Evolutionary conservation across 1,284 basidiomycete genomes (phyloP), one percentile per base, ranked within the genome.

Genomic region (Pterulicium gracile): DNA sequence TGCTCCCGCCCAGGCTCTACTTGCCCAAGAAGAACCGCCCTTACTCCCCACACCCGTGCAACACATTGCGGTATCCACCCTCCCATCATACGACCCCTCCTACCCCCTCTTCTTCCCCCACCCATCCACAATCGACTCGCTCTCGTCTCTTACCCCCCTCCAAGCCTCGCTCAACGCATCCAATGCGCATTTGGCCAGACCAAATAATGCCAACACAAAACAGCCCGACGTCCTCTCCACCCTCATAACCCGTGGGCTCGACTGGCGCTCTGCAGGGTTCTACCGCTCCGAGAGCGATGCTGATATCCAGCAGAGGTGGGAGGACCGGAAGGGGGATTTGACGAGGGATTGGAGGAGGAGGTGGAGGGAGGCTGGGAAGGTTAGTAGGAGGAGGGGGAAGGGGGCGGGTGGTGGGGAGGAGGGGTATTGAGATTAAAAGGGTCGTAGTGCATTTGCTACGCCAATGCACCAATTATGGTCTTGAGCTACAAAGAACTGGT

Each of bases 271-370:
- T 7, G 61, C 67, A 3, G 68, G 63, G 42, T 76, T 84, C 58
- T 71, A 62, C 54, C 64, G 69, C 23, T 75, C 72, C 0, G 68
- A 72, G 46, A 75, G 68, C 4, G 74, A 79, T 23, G 73, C 79
- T 22, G 75, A 76, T 52, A 85, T 89, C 52, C 70, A 72, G 47
- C 69, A 69, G 55, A 64, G 72, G 39, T 93, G 89, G 89, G 82
- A 89, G 57, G 73, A 68, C 20, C 66, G 71, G 35, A 82, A 81
- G 56, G 69, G 70, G 1, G 79, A 81, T 47, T 63, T 91, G 58
- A 92, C 89, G 43, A 69, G 65, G 48, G 85, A 79, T 47, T 93
- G 86, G 85, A 92, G 90, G 66, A 75, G 77, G 55, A 64, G 83
- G 32, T 78, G 77, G 61, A 75, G 83, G 47, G 88, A 92, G 59